Evolutionary conservation across 2,329 filamentous ascomycete genomes (phyloP), one percentile per base, ranked within the genome.

Genomic region (Mycosphaerella arachidis): DNA sequence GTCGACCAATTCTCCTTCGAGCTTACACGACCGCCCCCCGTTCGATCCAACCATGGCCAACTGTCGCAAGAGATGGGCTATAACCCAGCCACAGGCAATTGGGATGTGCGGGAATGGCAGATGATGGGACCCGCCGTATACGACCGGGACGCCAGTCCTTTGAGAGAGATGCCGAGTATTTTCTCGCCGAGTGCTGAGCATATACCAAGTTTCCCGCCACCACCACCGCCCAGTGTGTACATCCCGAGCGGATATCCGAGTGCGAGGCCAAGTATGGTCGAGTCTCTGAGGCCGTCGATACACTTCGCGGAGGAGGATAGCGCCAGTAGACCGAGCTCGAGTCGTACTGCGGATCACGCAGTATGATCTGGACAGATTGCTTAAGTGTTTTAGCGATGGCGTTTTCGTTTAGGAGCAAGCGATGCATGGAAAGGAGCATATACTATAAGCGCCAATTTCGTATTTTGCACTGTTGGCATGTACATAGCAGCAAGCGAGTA

Each of bases 41-140:
- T 33, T 20, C 18, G 45, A 56, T 48, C 54, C n/a, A 13, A 31
- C 24, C 3, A 56, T 9, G 27, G 54, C 12, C 40, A 56, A 24
- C 24, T 56, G 43, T 46, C 40, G 30, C 27, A 35, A 33, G 43
- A 46, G 45, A 31, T 48, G 40, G 43, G 43, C 45, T 33, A 33
- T 18, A 31, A 52, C n/a, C 50, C 50, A 3, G 18, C 10, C 30
- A 52, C 27, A 7, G 50, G 50, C 50, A 7, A 20, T 6, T 52
- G 50, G 50, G 50, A 52, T 20, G 50, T 31, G 30, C 50, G 50
- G 20, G 50, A 52, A 12, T 52, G 50, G 50, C 50, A 52, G 50
- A 29, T 52, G 24, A 20, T 10, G 30, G 9, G n/a, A 18, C 50
- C 50, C 1, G 33, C 29, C 3, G 50, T 52, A 18, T 43, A 43